Conservation (phyloP, 371 early-diverging fungal genomes). For the Vavraia culicis region DNA sequence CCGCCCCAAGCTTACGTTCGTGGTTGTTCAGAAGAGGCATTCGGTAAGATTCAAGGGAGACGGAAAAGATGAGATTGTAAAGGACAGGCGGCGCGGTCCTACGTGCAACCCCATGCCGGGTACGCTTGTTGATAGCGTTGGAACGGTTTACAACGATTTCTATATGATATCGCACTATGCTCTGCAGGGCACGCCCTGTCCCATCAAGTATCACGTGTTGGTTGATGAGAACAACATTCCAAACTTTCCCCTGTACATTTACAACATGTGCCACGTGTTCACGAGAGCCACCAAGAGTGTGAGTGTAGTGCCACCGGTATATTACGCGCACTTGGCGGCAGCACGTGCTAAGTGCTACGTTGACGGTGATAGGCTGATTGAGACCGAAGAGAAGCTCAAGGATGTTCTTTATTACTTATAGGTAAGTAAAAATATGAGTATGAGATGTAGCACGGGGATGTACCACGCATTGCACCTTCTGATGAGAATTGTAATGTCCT, state of each 20-base stretch:
- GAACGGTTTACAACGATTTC: conserved; percentile 63
- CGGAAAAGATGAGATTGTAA: conserved; percentile 31
- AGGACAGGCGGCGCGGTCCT: neutral
- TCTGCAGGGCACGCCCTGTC: conserved; percentile 67
- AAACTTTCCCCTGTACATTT: conserved; percentile 54
- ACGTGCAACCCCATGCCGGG: conserved; percentile 62
- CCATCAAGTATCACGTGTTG: conserved; percentile 63
- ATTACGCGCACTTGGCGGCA: conserved; percentile 65
- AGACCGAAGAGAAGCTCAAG: neutral
- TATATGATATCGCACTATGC: conserved; percentile 68
- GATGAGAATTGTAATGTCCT: too few relatives aligned
- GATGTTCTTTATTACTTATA: conserved; percentile 24
- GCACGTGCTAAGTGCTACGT: conserved; percentile 29
- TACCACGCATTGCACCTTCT: too few relatives aligned
- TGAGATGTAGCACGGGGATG: too few relatives aligned
- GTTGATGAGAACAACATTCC: conserved; percentile 60
- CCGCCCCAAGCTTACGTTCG: conserved; percentile 60
- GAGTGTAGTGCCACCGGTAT: conserved; percentile 56
- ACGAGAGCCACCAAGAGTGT: conserved; percentile 60
- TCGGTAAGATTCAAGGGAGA: conserved; percentile 66
- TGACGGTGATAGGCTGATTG: conserved; percentile 7
- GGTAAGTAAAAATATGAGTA: too few relatives aligned
- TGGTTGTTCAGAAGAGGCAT: conserved; percentile 80
- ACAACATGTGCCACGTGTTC: conserved; percentile 63
- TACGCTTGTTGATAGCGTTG: conserved; percentile 64